Evolutionary conservation across 345 rosid species (phyloP).

Genomic region (Citrus sinensis): DNA sequence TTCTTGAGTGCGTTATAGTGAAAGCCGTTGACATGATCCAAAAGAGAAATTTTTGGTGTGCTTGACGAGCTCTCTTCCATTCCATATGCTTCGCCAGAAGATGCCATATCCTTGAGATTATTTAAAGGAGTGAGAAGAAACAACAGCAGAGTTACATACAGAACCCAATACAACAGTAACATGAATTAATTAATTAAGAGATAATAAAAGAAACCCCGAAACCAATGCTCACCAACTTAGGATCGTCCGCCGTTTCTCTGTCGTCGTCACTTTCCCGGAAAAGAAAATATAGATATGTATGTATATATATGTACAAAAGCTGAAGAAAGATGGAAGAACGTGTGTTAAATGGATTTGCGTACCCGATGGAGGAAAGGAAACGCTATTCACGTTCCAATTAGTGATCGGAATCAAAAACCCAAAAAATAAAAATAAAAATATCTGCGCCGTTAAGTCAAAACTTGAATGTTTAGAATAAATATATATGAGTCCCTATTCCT

Average conservation of each 20-base stretch:
- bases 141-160: not conserved
- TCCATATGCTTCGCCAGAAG: not conserved
- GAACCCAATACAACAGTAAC: slow-evolving; percentile 32
- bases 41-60: slow-evolving; percentile 31
- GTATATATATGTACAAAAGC: too few relatives aligned
- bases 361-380: slow-evolving; percentile 12
- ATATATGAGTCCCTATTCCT: not conserved
- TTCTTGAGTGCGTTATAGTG: slow-evolving; percentile 36
- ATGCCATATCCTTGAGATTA: not conserved
- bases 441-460: slow-evolving; percentile 20
- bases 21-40: slow-evolving; percentile 51
- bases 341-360: slow-evolving; percentile 33
- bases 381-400: not conserved
- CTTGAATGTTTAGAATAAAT: not conserved
- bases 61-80: slow-evolving; percentile 7
- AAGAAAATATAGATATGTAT: not conserved
- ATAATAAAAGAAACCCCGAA: slow-evolving; percentile 11
- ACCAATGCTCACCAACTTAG: slow-evolving; percentile 45
- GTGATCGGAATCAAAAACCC: not conserved
- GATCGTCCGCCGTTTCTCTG: slow-evolving; percentile 43
- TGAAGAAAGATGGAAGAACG: not conserved
- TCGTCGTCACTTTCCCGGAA: slow-evolving; percentile 22
- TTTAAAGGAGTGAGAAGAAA: not conserved
- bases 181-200: too few relatives aligned
- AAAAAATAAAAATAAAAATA: not conserved